A percentile compares a stretch with the other conserved stretches of the same genome.
Conservation (phyloP, 805 yeast genomes). For the Myxozyma monticola region DNA sequence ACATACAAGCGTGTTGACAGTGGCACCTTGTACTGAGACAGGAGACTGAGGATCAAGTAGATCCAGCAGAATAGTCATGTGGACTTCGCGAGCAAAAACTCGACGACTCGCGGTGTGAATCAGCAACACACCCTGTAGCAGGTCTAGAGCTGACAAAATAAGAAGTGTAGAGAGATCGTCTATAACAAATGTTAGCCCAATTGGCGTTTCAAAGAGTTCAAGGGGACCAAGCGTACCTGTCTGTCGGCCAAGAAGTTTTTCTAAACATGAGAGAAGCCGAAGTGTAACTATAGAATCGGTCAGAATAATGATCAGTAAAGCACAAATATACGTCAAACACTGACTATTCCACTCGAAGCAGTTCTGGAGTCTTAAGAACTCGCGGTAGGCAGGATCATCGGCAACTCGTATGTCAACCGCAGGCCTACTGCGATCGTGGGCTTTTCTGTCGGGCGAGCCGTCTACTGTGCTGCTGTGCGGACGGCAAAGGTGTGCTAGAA, state of each 20-base stretch:
- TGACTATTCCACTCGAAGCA: conserved; percentile 54
- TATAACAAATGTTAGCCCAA: not conserved
- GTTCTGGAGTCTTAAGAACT: conserved; percentile 53
- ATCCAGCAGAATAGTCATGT: conserved; percentile 42
- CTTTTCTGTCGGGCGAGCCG: not conserved
- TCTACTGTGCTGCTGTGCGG: conserved; percentile 1
- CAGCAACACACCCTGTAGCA: conserved; percentile 60
- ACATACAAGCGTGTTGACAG: conserved; percentile 58
- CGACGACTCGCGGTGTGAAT: conserved; percentile 58
- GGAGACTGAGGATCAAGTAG: conserved; percentile 30
- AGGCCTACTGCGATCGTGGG: not conserved
- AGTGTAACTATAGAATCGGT: conserved; percentile 20
- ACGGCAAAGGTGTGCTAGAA: conserved; percentile 28
- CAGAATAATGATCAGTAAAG: conserved; percentile 21
- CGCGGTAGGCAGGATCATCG: conserved; percentile 31
- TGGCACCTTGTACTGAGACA: conserved; percentile 39
- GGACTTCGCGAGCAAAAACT: conserved; percentile 47
- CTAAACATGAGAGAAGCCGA: conserved; percentile 31
- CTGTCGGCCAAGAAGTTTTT: conserved; percentile 21
- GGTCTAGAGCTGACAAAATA: conserved; percentile 38
- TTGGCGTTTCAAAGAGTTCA: not conserved
- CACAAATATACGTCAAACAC: not conserved
- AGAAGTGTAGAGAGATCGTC: conserved; percentile 21
- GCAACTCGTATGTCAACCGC: conserved; percentile 15
- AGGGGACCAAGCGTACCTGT: conserved; percentile 7